phyloP scores from a whole-genome alignment of 2,329 filamentous ascomycete genomes.

The Exophiala sp. region DNA sequence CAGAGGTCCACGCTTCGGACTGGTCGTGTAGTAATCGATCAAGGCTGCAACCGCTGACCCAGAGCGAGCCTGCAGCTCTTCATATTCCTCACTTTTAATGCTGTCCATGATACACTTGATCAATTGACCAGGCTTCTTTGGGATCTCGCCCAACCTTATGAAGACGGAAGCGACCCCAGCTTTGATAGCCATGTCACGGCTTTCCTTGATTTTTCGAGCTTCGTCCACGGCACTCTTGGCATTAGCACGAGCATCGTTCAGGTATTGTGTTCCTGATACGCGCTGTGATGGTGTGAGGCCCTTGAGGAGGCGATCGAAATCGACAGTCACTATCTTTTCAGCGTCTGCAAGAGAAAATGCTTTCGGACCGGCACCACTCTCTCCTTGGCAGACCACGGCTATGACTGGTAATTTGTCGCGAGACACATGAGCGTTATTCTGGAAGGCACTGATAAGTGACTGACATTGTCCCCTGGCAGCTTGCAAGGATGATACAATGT shows the following conservation, averaged over 20 bases:
- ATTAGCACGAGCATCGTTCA: slow-evolving; percentile 72
- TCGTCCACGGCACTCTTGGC: slow-evolving; percentile 72
- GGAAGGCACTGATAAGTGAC: slow-evolving; percentile 84
- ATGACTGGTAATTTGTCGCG: slow-evolving; percentile 71
- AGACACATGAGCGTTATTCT: slow-evolving; percentile 81
- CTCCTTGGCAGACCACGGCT: slow-evolving; percentile 89
- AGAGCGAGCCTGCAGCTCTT: slow-evolving; percentile 81
- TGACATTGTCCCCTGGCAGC: slow-evolving; percentile 88
- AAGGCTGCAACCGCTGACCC: slow-evolving; percentile 79
- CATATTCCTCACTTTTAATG: slow-evolving; percentile 89
- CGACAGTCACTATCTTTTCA: slow-evolving; percentile 78
- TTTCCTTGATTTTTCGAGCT: slow-evolving; percentile 72
- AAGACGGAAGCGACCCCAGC: slow-evolving; percentile 83
- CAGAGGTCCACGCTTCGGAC: slow-evolving; percentile 76
- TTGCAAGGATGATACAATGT: slow-evolving; percentile 85
- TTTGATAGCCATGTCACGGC: slow-evolving; percentile 79
- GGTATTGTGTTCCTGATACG: slow-evolving; percentile 73
- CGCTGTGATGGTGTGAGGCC: slow-evolving; percentile 83
- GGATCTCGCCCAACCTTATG: slow-evolving; percentile 79
- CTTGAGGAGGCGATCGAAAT: slow-evolving; percentile 86
- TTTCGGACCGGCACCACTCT: slow-evolving; percentile 83
- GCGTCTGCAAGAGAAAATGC: slow-evolving; percentile 87
- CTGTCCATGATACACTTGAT: slow-evolving; percentile 99
- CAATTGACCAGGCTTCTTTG: slow-evolving; percentile 87
- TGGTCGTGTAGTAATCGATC: slow-evolving; percentile 78